phyloP scores from a whole-genome alignment of 2,329 filamentous ascomycete species.

The Verticillium alfalfae region DNA sequence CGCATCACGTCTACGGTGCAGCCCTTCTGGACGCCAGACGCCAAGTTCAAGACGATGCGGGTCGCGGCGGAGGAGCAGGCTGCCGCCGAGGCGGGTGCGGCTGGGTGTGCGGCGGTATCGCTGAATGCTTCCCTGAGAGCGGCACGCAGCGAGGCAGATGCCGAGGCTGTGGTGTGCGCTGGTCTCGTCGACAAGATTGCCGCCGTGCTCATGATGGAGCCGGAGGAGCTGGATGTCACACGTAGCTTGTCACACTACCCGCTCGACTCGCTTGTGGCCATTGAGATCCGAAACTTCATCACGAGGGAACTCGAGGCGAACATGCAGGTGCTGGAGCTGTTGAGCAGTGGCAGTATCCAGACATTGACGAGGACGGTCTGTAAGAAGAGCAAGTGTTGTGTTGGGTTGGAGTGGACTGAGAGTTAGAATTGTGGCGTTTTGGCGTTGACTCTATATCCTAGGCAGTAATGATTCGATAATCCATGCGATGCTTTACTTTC shows the following conservation, averaged over 20 bases:
- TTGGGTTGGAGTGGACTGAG: conserved; percentile 5
- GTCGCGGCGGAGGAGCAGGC: conserved; percentile 30
- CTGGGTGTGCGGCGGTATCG: conserved; percentile 24
- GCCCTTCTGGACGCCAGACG: conserved; percentile 50
- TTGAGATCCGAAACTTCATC: conserved; percentile 46
- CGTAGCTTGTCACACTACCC: conserved; percentile 31
- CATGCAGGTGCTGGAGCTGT: conserved; percentile 49
- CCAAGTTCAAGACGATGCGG: conserved; percentile 46
- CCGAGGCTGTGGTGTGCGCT: conserved; percentile 35
- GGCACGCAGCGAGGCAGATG: conserved; percentile 36
- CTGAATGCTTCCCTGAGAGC: conserved; percentile 37
- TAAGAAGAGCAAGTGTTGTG: conserved; percentile 35
- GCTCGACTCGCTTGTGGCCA: conserved; percentile 43
- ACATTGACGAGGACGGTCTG: conserved; percentile 42
- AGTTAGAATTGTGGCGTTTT: neutral
- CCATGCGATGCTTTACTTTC: neutral
- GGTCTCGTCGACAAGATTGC: conserved; percentile 43
- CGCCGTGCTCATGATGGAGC: conserved; percentile 41
- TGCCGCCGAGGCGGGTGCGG: conserved; percentile 23
- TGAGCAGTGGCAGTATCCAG: conserved; percentile 45
- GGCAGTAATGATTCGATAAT: neutral
- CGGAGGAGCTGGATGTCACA: conserved; percentile 41
- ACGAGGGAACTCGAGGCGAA: conserved; percentile 43
- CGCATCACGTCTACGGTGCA: conserved; percentile 37
- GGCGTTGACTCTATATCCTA: neutral